Base-by-base conservation (phyloP, 352 stramenopile genomes). In the Pythium vanterpoolii region DNA sequence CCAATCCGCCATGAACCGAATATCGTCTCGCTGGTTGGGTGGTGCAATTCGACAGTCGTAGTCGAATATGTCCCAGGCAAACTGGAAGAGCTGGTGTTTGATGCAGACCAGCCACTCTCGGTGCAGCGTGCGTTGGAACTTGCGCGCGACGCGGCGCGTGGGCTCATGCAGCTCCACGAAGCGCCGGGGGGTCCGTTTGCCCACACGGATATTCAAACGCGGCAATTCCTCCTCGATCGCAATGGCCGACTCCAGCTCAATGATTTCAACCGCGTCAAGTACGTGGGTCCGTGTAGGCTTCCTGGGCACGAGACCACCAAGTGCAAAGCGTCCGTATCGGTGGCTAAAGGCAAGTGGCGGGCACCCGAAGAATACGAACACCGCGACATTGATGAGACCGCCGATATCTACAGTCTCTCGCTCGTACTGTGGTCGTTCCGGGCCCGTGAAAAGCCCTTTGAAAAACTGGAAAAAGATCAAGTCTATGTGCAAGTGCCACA, bases 231-330 rank as follows among this genome's bases (percentile, higher is more conserved):
- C 34, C 70, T 93, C n/a, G 68, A 88, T 56, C 49, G 51, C 1
- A 68, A 74, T 11, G 83, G 81, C 2, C 74, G 64, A 0, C 66
- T 93, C 26, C 65, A 77, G 51, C 53, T 95, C 26, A 95, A 95
- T 47, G 85, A 95, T 57, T 89, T 95, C 28, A 95, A 95, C 48
- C 76, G 85, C 10, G 66, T 91, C 46, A 89, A 89, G 56, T 89
- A 89, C 59, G 74, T 74, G 13, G 82, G 82, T 8, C 70, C 61
- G 2, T 71, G 72, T 7, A 40, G 76, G 1, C 58, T 76, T 5
- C 46, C 81, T 14, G 70, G 81, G 0, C 39, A 68, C 10, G 79
- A 69, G 2, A 63, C 56, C 14, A 62, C 79, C 16, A 81, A 80
- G 21, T 95, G 85, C 50, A 83, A 65, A 19, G 86, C 90, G 38